Evolutionary conservation across 192 early-diverging fungal species (phyloP).

Genomic region (Backusella macrospora): DNA sequence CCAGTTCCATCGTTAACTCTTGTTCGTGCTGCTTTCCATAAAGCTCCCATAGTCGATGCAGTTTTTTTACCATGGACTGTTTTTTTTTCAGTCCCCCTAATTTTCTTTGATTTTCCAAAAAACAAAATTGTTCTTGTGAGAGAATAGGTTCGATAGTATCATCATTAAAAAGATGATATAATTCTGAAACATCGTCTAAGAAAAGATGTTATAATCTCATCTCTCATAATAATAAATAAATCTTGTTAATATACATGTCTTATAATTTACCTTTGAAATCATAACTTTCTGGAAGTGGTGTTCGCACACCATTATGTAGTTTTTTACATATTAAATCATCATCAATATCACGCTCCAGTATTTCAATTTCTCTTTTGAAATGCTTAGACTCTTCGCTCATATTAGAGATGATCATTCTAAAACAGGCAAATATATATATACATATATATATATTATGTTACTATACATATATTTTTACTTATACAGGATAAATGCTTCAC

Average conservation of each 20-base stretch:
- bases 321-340: constrained; percentile 47
- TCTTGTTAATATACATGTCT: too few relatives aligned
- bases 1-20: constrained; percentile 47
- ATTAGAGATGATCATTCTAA: constrained; percentile 52
- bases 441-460: not conserved
- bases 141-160: constrained; percentile 1
- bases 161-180: constrained; percentile 1
- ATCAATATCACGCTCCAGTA: constrained; percentile 26
- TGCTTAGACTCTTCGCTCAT: constrained; percentile 51
- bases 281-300: not conserved
- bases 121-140: not conserved
- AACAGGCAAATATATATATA: too few relatives aligned
- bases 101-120: not conserved
- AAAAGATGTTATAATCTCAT: not conserved
- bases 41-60: constrained; percentile 48
- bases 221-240: too few relatives aligned
- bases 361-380: constrained; percentile 45
- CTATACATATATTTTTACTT: not conserved
- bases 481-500: constrained; percentile 19
- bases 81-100: not conserved
- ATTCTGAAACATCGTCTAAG: not conserved
- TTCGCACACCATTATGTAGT: constrained; percentile 44
- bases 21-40: constrained; percentile 55
- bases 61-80: constrained; percentile 20
- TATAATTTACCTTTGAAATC: not conserved